Base-by-base conservation (phyloP, 2,329 filamentous ascomycete genomes). In the Penicillium polonicum region DNA sequence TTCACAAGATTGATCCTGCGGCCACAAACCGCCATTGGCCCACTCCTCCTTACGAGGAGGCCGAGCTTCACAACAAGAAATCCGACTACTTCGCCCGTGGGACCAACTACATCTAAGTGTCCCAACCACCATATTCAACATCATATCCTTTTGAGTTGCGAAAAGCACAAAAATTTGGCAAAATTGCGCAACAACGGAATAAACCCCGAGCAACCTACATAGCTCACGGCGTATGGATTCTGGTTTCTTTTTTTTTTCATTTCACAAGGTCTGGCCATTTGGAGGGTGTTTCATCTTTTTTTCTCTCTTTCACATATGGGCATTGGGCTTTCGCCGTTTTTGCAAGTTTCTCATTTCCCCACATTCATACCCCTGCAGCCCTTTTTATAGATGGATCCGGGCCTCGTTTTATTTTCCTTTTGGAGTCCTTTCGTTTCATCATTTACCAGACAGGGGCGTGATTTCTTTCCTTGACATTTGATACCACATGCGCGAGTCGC, bases 11-110 rank as follows among this genome's bases (percentile, higher is more conserved):
- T 13, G 77, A 81, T 60, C 74, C 83, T 63, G 76, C 81, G 54
- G 70, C 78, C 55, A 77, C 79, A 23, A 76, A 81, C 54, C 82
- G 86, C 39, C 94, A 96, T 77, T 97, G 92, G 89, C 93, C 92
- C 3, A 97, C 94, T 17, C 94, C 94, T 23, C 93, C 94, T 4
- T 96, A 97, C 66, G 92, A 96, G 70, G 92, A 96, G 68, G 87
- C 88, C 62, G 92, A 96, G 72, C 97, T 92, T 93, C 91, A 89
- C 19, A 86, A 89, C 9, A 88, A 90, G 42, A 89, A 91, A 31
- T 86, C 91, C 6, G 92, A 89, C 76, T 92, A 92, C 65, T 89
- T 90, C 80, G 88, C 88, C 52, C 85, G 87, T 33, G 85, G 88
- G 62, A 67, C 73, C 55, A 72, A 68, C 54, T 75, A 66, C 62